Conservation (phyloP, 495 filamentous ascomycete species). For the Neurospora hispaniola region DNA sequence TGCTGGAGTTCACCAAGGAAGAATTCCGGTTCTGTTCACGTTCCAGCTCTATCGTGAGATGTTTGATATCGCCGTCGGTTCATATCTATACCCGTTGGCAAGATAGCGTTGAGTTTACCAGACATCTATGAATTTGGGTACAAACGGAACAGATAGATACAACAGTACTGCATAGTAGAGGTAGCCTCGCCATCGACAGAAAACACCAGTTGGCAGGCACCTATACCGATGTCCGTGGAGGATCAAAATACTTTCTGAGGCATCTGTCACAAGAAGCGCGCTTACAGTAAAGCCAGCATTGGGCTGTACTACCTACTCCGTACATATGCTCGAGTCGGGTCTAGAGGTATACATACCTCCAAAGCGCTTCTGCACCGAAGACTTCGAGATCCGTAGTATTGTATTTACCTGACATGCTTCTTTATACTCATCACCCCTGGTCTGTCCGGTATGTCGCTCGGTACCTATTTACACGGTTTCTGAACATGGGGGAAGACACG, state of each 20-base stretch:
- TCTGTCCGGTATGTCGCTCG: too few relatives aligned
- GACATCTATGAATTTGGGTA: background rate
- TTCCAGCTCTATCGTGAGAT: background rate
- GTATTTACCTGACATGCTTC: background rate
- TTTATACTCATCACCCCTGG: background rate
- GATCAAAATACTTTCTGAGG: too few relatives aligned
- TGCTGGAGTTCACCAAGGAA: background rate
- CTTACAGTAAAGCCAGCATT: too few relatives aligned
- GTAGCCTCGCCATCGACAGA: background rate
- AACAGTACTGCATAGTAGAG: too few relatives aligned
- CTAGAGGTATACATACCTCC: background rate
- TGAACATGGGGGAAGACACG: too few relatives aligned
- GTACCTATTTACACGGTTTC: too few relatives aligned
- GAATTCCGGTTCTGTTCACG: background rate
- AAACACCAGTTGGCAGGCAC: background rate
- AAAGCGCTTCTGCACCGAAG: background rate
- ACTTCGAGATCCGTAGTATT: background rate
- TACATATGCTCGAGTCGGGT: background rate
- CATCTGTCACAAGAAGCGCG: too few relatives aligned
- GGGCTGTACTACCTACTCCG: background rate
- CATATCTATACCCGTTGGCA: too few relatives aligned
- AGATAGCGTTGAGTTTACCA: background rate
- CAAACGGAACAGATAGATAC: background rate
- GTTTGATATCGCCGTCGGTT: background rate
- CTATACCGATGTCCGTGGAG: too few relatives aligned